Base-by-base conservation (phyloP, 75 land plant genomes). In the Pseudotsuga menziesii region DNA sequence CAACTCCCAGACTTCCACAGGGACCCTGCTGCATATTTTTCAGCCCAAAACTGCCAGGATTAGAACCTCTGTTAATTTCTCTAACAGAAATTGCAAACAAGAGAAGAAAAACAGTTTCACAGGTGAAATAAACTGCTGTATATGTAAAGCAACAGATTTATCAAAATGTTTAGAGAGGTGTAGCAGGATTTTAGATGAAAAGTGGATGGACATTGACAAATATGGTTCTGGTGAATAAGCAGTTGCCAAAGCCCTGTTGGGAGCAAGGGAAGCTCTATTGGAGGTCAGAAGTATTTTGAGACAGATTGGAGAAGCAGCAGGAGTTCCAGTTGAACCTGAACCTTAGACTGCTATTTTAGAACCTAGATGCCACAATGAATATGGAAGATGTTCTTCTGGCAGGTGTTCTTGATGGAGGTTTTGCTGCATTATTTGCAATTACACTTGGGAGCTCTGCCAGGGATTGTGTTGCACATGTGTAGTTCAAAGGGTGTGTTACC, bases 401-500 rank as follows among this genome's bases (percentile, higher is more conserved):
- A 61, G 99, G 99, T 67, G 98, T 97, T 77, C 99, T 98, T 79
- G 99, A 98, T 58, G 99, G 99, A 20, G 99, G 99, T 2, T 94
- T 86, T 84, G 99, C 94, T 89, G 99, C 99, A 48, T 83, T 94
- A 52, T 97, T 97, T 85, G 93, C 99, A 22, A 82, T 97, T 29
- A 91, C 91, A 12, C 75, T 94, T 56, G 93, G 92, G 12, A 83
- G 83, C 20, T 82, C 92, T 17, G 73, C 78, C 61, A 57, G 83
- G 44, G 78, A 66, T 61, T 78, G 58, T 11, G 83, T 97, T 20
- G 85, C 80, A 36, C 48, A 85, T 69, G 9, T 97, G 99, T 98
- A 94, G 90, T 83, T 76, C 85, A 32, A 82, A 72, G 52, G 87
- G 90, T 77, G 92, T 97, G 63, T 80, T 97, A 48, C 89, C 98